Evolutionary conservation across 2,329 filamentous ascomycete genomes (phyloP).

Genomic region (Phaeoacremonium minimum): DNA sequence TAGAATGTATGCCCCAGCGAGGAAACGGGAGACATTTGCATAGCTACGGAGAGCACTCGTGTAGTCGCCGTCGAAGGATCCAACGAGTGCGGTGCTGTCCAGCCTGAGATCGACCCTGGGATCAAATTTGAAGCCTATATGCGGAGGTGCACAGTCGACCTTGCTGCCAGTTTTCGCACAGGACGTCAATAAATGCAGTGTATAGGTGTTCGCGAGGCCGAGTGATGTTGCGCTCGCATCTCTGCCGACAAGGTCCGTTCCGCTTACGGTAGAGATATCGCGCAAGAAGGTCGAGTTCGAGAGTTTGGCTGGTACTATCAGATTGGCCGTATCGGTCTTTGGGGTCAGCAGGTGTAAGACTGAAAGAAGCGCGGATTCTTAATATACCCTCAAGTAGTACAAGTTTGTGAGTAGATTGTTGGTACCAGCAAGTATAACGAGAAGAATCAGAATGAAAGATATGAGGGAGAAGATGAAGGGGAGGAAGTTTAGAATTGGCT

Average conservation of each 20-base stretch:
- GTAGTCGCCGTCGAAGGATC: conserved; percentile 13
- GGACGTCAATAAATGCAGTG: conserved; percentile 24
- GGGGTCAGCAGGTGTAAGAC: no score
- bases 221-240: conserved; percentile 18
- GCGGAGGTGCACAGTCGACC: conserved; percentile 19
- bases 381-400: conserved; percentile 30
- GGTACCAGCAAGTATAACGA: conserved; percentile 13
- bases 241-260: conserved; percentile 24
- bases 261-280: conserved; percentile 24
- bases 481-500: conserved; percentile 2
- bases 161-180: conserved; percentile 19
- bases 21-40: conserved; percentile 17
- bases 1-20: conserved; percentile 22
- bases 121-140: conserved; percentile 23
- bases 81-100: conserved; percentile 14
- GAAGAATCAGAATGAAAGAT: conserved; percentile 6
- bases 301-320: conserved; percentile 23
- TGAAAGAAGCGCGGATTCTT: no score
- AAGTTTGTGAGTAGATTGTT: conserved; percentile 12
- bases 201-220: conserved; percentile 21
- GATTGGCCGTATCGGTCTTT: conserved; percentile 22
- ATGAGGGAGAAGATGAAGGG: conserved; percentile 9
- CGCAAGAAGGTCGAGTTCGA: conserved; percentile 21
- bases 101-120: conserved; percentile 24
- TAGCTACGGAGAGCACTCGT: conserved; percentile 19